Percentiles rank a stretch among this genome's conserved stretches.
phyloP scores from a whole-genome alignment of 257 asterid species.

The Datura wrightii region DNA sequence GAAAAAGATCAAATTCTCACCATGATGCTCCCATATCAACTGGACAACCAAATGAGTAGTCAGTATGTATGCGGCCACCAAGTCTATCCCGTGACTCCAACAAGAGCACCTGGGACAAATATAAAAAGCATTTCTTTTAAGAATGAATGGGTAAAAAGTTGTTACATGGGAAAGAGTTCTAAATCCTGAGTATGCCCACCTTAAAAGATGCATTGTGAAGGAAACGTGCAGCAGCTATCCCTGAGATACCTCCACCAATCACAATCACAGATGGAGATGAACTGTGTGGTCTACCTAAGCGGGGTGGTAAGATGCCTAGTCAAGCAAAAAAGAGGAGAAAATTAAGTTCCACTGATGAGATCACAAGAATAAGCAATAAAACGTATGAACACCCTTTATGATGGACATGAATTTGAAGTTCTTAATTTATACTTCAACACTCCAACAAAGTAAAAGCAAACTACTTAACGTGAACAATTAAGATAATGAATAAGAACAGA shows the following conservation, averaged over 20 bases:
- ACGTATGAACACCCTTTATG: not conserved
- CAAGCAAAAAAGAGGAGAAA: conserved; percentile 33
- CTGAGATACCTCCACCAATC: conserved; percentile 98
- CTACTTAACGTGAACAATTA: not conserved
- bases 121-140: not conserved
- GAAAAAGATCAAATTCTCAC: conserved; percentile 36
- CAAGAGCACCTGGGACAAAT: conserved; percentile 65
- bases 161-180: not conserved
- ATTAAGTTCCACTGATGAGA: not conserved
- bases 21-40: conserved; percentile 99
- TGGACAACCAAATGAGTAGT: conserved; percentile 95
- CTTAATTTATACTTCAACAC: not conserved
- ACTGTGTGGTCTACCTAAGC: conserved; percentile 57
- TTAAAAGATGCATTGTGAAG: conserved; percentile 87
- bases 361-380: conserved; percentile 26
- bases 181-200: conserved; percentile 47
- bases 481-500: not conserved
- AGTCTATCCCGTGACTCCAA: conserved; percentile 93
- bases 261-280: conserved; percentile 76
- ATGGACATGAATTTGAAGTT: conserved; percentile 24
- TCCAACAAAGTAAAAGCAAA: conserved; percentile 12
- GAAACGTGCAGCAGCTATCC: conserved; percentile 88
- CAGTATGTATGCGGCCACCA: conserved; percentile 95
- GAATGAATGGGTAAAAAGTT: conserved; percentile 16
- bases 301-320: conserved; percentile 59